Conservation (phyloP, 106 monocot genomes). For the Cymbidium sinense region DNA sequence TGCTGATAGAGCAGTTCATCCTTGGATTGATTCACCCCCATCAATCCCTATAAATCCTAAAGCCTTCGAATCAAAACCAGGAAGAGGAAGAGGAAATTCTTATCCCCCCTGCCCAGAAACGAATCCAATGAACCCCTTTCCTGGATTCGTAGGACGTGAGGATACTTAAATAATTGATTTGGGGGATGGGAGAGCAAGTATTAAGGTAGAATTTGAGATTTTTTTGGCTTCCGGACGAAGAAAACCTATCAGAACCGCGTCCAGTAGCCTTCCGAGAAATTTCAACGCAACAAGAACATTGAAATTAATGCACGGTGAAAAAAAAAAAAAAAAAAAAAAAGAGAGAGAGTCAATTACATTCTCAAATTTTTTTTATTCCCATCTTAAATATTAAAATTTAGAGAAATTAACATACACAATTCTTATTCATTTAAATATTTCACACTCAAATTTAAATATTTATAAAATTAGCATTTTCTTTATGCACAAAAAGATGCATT, state of each 20-base stretch:
- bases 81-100: background rate
- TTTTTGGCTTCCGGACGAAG: background rate
- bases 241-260: background rate
- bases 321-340: no score
- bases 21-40: constrained; percentile 83
- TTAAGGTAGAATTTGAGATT: background rate
- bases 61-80: background rate
- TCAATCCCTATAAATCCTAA: constrained; percentile 7
- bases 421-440: no score
- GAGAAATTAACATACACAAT: no score
- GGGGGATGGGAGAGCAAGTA: background rate
- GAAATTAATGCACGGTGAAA: no score
- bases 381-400: no score
- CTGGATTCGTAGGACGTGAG: background rate
- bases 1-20: constrained; percentile 77
- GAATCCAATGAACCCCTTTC: background rate
- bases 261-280: background rate
- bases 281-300: no score
- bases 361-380: no score
- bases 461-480: no score
- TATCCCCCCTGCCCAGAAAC: background rate
- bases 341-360: no score
- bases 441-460: no score
- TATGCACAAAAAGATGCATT: no score
- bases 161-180: background rate